These are phyloP conservation scores for Nannizzia gypsea DNA, from an alignment of 2,329 filamentous ascomycete species.

Conservation along the genomic window DNA sequence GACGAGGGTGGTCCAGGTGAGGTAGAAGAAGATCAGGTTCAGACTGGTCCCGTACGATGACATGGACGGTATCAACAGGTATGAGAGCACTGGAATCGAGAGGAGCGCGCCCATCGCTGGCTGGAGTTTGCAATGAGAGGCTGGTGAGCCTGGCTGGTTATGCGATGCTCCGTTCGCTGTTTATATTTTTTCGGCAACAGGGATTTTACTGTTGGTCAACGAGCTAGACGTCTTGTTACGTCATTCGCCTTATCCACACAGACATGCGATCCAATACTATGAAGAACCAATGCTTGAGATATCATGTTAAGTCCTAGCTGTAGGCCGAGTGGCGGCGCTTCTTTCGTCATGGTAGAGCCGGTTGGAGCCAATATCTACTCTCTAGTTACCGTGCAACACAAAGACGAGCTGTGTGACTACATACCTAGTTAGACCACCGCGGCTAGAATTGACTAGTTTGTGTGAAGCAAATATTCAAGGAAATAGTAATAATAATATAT, in stretches of 20 bases:
- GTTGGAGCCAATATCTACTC: conserved; percentile 12
- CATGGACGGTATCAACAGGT: conserved; percentile 49
- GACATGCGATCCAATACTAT: background rate
- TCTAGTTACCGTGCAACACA: background rate
- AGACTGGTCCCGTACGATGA: conserved; percentile 65
- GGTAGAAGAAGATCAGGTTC: conserved; percentile 78
- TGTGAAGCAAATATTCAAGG: background rate
- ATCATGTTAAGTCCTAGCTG: background rate
- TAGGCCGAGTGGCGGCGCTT: conserved; percentile 9
- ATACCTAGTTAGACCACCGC: background rate
- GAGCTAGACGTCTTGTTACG: background rate
- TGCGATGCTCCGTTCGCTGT: background rate
- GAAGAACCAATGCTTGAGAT: background rate
- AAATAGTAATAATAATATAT: background rate
- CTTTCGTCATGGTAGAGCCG: conserved; percentile 10
- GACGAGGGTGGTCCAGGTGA: conserved; percentile 78
- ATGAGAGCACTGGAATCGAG: conserved; percentile 60
- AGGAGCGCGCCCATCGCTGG: conserved; percentile 51
- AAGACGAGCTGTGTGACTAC: conserved; percentile 13
- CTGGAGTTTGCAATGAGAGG: conserved; percentile 9
- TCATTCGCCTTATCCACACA: background rate
- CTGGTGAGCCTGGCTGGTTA: background rate
- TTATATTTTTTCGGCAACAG: background rate
- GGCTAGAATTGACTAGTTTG: background rate
- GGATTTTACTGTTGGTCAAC: background rate